Conservation (phyloP, 306 rosid genomes). For the Vigna angularis region DNA sequence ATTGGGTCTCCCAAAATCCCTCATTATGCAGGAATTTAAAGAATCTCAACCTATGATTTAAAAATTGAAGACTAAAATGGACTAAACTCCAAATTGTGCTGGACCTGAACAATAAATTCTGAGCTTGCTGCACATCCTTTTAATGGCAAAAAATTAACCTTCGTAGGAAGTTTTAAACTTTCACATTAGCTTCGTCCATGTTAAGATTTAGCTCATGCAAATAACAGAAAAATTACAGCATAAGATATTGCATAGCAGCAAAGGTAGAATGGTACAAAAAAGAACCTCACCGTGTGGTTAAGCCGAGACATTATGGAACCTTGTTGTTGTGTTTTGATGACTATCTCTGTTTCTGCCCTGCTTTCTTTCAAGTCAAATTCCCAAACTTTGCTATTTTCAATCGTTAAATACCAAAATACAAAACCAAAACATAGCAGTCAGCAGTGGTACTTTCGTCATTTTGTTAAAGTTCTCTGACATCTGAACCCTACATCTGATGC, state of each 20-base stretch:
- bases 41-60: slow-evolving; percentile 15
- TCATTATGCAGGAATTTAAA: not conserved
- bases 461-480: not conserved
- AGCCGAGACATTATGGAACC: slow-evolving; percentile 27
- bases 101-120: slow-evolving; percentile 2
- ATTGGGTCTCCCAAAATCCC: not conserved
- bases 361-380: not conserved
- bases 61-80: not conserved
- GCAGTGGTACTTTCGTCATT: slow-evolving; percentile 19
- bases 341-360: not conserved
- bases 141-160: not conserved
- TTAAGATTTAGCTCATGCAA: slow-evolving; percentile 6
- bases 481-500: too few species aligned
- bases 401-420: not conserved
- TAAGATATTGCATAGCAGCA: not conserved
- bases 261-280: not conserved
- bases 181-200: not conserved
- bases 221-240: not conserved
- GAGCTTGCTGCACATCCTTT: not conserved
- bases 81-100: not conserved
- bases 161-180: not conserved
- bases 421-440: not conserved
- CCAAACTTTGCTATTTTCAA: not conserved
- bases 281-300: slow-evolving; percentile 6
- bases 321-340: not conserved